phyloP scores from a whole-genome alignment of 2,329 filamentous ascomycete species.

The Whalleya microplaca region DNA sequence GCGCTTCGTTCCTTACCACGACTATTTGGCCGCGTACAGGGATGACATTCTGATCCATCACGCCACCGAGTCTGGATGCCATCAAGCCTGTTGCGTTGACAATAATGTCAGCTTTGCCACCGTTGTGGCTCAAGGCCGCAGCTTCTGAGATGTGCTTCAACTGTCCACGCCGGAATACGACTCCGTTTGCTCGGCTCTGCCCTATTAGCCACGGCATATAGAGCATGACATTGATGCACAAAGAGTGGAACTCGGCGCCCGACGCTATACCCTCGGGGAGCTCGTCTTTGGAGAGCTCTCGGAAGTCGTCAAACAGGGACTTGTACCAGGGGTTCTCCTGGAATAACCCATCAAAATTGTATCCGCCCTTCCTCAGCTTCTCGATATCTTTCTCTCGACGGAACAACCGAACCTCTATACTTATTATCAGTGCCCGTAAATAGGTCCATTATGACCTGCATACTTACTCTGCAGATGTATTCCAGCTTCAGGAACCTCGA shows the following conservation, averaged over 20 bases:
- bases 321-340: conserved; percentile 74
- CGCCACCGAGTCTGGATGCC: conserved; percentile 77
- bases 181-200: conserved; percentile 75
- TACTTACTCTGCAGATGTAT: conserved; percentile 37
- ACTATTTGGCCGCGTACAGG: conserved; percentile 85
- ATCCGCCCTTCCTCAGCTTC: conserved; percentile 32
- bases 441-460: background rate
- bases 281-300: conserved; percentile 59
- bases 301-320: conserved; percentile 72
- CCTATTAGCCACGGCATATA: conserved; percentile 87
- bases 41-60: conserved; percentile 72
- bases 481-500: conserved; percentile 40
- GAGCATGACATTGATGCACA: conserved; percentile 88
- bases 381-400: conserved; percentile 65
- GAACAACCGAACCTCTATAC: conserved; percentile 51
- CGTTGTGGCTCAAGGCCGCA: conserved; percentile 59
- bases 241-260: conserved; percentile 76
- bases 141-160: conserved; percentile 77
- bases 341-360: conserved; percentile 70
- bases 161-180: conserved; percentile 65
- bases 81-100: conserved; percentile 86
- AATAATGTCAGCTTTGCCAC: conserved; percentile 65
- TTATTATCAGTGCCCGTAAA: background rate
- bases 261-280: conserved; percentile 70
- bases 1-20: conserved; percentile 77